phyloP scores from a whole-genome alignment of 2,329 filamentous ascomycete species.

The Ophiostoma piceae region DNA sequence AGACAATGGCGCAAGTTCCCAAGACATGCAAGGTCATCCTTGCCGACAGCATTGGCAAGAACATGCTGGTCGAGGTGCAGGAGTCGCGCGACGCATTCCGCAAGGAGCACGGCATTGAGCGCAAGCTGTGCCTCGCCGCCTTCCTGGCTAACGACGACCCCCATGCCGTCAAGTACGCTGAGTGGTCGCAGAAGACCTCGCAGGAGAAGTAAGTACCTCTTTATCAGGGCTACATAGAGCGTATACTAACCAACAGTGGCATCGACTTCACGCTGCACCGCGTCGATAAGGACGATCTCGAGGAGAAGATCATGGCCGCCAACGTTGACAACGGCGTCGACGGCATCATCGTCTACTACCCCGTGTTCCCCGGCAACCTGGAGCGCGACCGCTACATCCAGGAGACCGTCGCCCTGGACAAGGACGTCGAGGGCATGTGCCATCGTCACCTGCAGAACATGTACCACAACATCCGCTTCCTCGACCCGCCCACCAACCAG shows the following conservation, averaged over 20 bases:
- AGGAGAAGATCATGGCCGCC: conserved; percentile 79
- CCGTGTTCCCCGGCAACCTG: conserved; percentile 77
- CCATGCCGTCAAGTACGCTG: conserved; percentile 85
- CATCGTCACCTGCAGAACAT: conserved; percentile 98
- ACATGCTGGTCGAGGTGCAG: conserved; percentile 70
- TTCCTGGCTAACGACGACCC: conserved; percentile 91
- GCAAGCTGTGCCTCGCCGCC: conserved; percentile 71
- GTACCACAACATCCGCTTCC: conserved; percentile 96
- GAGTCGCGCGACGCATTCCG: conserved; percentile 67
- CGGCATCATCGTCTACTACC: conserved; percentile 96
- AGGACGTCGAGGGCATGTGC: conserved; percentile 93
- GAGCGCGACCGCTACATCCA: conserved; percentile 92
- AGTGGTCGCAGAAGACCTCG: conserved; percentile 96
- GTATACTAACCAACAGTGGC: conserved; percentile 52
- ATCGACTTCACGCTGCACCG: conserved; percentile 83
- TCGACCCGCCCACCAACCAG: conserved; percentile 69
- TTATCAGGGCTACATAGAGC: neutral
- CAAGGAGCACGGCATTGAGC: conserved; percentile 42
- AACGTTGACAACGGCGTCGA: conserved; percentile 74
- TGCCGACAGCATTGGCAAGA: conserved; percentile 79
- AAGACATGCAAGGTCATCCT: conserved; percentile 90
- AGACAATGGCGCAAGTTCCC: conserved; percentile 43
- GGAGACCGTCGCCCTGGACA: conserved; percentile 81
- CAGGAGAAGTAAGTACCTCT: conserved; percentile 73
- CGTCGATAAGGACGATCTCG: conserved; percentile 80